Conservation (phyloP, 495 filamentous ascomycete genomes). For the Lichina pygmaea region DNA sequence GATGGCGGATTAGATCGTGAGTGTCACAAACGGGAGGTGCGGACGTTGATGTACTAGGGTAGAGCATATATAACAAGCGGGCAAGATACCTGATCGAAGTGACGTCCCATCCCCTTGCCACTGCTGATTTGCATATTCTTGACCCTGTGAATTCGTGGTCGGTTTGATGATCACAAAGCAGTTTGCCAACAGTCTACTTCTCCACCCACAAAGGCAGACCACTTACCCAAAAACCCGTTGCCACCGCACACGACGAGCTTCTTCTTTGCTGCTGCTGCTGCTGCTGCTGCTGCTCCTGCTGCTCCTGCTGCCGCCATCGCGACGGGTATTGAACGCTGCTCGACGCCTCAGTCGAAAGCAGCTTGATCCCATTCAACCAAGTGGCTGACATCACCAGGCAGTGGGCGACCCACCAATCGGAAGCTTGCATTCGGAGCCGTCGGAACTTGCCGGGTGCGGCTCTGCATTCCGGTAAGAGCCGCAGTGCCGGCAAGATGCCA, state of each 20-base stretch:
- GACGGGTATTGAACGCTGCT: too few relatives aligned
- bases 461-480: too few relatives aligned
- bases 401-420: too few relatives aligned
- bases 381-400: too few relatives aligned
- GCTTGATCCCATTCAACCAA: too few relatives aligned
- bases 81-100: constrained; percentile 47
- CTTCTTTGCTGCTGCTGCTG: constrained; percentile 25
- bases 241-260: constrained; percentile 74
- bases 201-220: background rate
- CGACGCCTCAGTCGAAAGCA: too few relatives aligned
- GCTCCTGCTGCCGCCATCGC: background rate
- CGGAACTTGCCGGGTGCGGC: too few relatives aligned
- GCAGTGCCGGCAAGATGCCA: constrained; percentile 16
- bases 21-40: background rate
- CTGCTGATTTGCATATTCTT: constrained; percentile 72
- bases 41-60: background rate
- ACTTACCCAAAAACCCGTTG: constrained; percentile 64
- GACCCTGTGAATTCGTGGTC: constrained; percentile 22
- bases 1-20: background rate
- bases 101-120: constrained; percentile 61
- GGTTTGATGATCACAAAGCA: too few relatives aligned
- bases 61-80: background rate
- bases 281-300: constrained; percentile 14
- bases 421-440: too few relatives aligned
- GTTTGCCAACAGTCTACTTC: background rate